Base-by-base conservation (phyloP, 2,329 filamentous ascomycete species). In the Ilyonectria destructans region DNA sequence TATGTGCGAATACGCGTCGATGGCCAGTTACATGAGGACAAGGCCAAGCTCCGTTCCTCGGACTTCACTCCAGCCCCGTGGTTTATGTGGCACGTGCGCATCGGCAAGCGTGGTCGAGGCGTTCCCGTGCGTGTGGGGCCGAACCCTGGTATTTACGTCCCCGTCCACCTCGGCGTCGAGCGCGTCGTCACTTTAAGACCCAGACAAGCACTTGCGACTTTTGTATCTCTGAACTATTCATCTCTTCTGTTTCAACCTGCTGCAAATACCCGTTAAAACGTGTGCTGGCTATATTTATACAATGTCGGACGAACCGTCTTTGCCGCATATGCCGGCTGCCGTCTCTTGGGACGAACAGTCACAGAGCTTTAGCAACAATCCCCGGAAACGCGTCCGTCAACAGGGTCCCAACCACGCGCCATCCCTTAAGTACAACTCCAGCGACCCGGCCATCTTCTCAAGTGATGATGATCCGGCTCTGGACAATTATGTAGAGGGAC, bases 371-470 rank as follows among this genome's bases (percentile, higher is more conserved):
- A 80, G 77, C 72, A 80, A 81, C 37, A 80, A 81, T 60, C 77
- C 80, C 6, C 77, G 79, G 65, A 85, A 85, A 76, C 83, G 83
- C 72, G 77, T 77, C 60, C 78, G 81, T 48, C 73, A 76, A 35
- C 71, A 77, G 19, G 72, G 65, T 21, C 67, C 74, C 31, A 75
- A 74, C 26, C 74, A 77, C 65, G 75, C 77, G 62, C 72, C 77
- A 43, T 70, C 78, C 5, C 68, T 75, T 2, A 75, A 82, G 43
- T 82, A 87, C 76, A 89, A 90, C 76, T 93, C 91, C 21, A 93
- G 92, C 76, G 92, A 94, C 74, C 91, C 91, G 4, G 87, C 90
- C 56, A 79, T 93, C 29, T 94, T 94, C 79, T 93, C 91, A 4
- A 91, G 90, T 77, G 92, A 94, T 67, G 91, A 93, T 74, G 91